Conservation (phyloP, 2,329 filamentous ascomycete species). For the Aureobasidium sp. region DNA sequence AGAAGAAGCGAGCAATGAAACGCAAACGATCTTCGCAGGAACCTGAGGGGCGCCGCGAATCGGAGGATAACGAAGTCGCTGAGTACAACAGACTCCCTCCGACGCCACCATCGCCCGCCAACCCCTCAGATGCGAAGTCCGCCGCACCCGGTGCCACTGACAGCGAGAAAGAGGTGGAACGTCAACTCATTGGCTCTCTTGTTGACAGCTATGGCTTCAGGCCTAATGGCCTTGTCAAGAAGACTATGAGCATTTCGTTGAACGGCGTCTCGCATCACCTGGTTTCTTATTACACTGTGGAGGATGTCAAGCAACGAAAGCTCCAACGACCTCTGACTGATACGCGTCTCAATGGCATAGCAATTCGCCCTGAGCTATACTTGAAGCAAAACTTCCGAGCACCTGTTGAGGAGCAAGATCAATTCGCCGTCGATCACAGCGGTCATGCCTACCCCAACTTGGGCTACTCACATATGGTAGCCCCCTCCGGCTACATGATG, state of each 20-base stretch:
- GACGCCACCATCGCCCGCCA: constrained; percentile 28
- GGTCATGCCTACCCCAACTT: constrained; percentile 29
- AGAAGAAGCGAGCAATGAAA: constrained; percentile 79
- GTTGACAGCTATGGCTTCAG: constrained; percentile 91
- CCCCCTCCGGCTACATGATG: constrained; percentile 24
- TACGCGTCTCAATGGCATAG: constrained; percentile 32
- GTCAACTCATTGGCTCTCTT: constrained; percentile 68
- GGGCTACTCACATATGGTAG: constrained; percentile 26
- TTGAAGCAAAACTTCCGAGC: constrained; percentile 35
- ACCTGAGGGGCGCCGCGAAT: constrained; percentile 40
- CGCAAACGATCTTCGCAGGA: constrained; percentile 50
- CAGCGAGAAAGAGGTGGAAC: constrained; percentile 44
- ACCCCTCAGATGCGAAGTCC: constrained; percentile 26
- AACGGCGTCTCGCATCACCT: constrained; percentile 73
- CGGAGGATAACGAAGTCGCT: constrained; percentile 26
- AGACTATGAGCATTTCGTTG: constrained; percentile 77
- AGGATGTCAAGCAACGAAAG: constrained; percentile 62
- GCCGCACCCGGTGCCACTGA: constrained; percentile 20
- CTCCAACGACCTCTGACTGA: constrained; percentile 55
- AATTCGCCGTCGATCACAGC: constrained; percentile 29
- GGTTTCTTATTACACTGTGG: constrained; percentile 80
- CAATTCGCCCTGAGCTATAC: constrained; percentile 31
- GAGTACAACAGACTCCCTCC: constrained; percentile 25
- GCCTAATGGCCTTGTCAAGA: constrained; percentile 75
- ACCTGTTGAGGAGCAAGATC: constrained; percentile 32